These are phyloP conservation scores for Sugiyamaella xylanicola DNA, from an alignment of 1,139 yeast species.

Conservation along the genomic window DNA sequence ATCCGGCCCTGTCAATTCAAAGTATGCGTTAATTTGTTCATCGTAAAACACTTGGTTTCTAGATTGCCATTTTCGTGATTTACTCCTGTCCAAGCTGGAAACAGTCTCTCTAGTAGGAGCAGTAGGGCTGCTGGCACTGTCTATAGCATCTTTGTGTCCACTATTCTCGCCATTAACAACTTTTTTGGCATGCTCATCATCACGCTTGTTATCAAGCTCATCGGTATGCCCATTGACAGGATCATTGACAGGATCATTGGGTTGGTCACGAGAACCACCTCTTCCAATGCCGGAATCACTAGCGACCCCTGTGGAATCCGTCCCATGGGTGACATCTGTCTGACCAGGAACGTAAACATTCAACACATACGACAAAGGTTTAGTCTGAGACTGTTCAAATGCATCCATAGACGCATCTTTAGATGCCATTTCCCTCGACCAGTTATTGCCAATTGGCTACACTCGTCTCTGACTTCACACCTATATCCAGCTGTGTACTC, in stretches of 20 bases:
- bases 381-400: background rate
- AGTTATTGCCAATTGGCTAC: background rate
- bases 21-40: constrained; percentile 29
- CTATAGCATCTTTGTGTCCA: background rate
- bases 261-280: too few species aligned
- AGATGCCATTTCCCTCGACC: background rate
- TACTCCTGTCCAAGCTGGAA: too few species aligned
- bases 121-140: background rate
- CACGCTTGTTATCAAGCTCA: background rate
- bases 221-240: too few species aligned
- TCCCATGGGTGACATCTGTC: background rate
- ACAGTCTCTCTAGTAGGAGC: background rate
- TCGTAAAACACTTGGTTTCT: constrained; percentile 30
- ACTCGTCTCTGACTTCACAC: too few species aligned
- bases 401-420: background rate
- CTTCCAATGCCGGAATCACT: too few species aligned
- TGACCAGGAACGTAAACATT: constrained; percentile 1
- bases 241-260: too few species aligned
- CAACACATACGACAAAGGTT: background rate
- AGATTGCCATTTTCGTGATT: background rate
- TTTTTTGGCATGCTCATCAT: background rate
- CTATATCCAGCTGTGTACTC: too few species aligned
- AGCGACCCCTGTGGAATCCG: too few species aligned
- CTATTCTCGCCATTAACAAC: background rate
- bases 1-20: constrained; percentile 21